A percentile compares a stretch with the other conserved stretches of the same genome.
Evolutionary conservation across 768 basidiomycete species (phyloP).

Genomic region (Macrolepiota dolichaula): DNA sequence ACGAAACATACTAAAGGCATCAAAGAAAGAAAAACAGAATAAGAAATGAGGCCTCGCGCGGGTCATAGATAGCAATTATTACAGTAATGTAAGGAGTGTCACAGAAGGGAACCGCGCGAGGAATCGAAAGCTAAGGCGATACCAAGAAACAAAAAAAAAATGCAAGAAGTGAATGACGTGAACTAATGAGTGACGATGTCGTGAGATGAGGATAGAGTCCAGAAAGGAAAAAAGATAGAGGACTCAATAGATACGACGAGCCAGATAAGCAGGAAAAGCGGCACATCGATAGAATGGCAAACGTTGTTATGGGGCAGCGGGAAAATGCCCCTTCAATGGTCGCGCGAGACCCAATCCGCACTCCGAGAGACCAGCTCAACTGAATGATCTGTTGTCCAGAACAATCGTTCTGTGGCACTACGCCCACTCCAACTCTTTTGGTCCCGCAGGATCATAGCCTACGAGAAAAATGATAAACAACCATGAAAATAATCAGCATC

Average conservation of each 20-base stretch:
- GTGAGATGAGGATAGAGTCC: background rate
- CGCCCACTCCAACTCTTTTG: slow-evolving; percentile 95
- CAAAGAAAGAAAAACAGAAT: slow-evolving; percentile 3
- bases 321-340: slow-evolving; percentile 28
- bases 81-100: slow-evolving; percentile 16
- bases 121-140: background rate
- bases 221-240: slow-evolving; percentile 9
- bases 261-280: slow-evolving; percentile 7
- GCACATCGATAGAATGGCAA: slow-evolving; percentile 4
- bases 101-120: slow-evolving; percentile 8
- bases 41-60: slow-evolving; percentile 6
- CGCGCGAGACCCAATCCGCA: slow-evolving; percentile 82
- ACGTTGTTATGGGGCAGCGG: background rate
- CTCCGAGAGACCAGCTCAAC: slow-evolving; percentile 84
- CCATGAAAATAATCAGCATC: background rate
- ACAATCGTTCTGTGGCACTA: slow-evolving; percentile 86
- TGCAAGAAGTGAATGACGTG: slow-evolving; percentile 1
- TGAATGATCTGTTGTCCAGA: slow-evolving; percentile 91
- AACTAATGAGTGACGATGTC: background rate
- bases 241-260: slow-evolving; percentile 10
- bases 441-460: slow-evolving; percentile 95
- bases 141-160: slow-evolving; percentile 7
- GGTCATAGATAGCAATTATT: slow-evolving; percentile 12
- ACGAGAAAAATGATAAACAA: slow-evolving; percentile 7
- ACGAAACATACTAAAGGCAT: slow-evolving; percentile 5